Conservation (phyloP, 73 alveolate genomes). For the Blepharisma stoltei region DNA sequence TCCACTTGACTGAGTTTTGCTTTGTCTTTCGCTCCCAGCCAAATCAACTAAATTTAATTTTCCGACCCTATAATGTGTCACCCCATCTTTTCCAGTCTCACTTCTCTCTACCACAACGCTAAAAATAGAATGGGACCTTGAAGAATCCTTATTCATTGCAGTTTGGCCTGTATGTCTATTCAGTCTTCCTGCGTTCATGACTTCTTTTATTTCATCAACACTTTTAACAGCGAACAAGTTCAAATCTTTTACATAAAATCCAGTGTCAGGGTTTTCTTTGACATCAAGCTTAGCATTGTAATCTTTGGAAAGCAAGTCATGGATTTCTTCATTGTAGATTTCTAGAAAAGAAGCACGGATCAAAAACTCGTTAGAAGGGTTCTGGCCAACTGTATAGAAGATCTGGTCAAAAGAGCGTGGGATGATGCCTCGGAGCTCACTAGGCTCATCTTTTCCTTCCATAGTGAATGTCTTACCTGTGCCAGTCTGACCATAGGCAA, state of each 20-base stretch:
- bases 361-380: conserved; percentile 85
- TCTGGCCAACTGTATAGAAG: conserved; percentile 81
- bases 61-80: conserved; percentile 89
- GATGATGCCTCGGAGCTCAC: conserved; percentile 89
- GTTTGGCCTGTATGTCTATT: conserved; percentile 87
- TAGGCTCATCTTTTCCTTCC: conserved; percentile 92
- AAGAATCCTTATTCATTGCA: conserved; percentile 87
- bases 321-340: conserved; percentile 94
- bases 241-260: conserved; percentile 95
- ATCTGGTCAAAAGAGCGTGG: conserved; percentile 96
- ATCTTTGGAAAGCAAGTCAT: conserved; percentile 90
- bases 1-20: conserved; percentile 93
- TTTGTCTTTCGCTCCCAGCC: conserved; percentile 95
- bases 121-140: conserved; percentile 94
- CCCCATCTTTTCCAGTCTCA: conserved; percentile 84
- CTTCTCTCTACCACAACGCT: conserved; percentile 85
- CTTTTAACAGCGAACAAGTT: conserved; percentile 83
- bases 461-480: conserved; percentile 97
- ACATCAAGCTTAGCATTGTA: conserved; percentile 83
- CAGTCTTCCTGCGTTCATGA: conserved; percentile 83
- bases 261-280: conserved; percentile 95
- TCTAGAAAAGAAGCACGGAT: conserved; percentile 93
- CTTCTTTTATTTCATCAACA: conserved; percentile 83
- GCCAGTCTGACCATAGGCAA: conserved; percentile 98
- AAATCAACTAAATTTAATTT: conserved; percentile 94